Base-by-base conservation (phyloP, 768 basidiomycete genomes). In the Piloderma croceum region DNA sequence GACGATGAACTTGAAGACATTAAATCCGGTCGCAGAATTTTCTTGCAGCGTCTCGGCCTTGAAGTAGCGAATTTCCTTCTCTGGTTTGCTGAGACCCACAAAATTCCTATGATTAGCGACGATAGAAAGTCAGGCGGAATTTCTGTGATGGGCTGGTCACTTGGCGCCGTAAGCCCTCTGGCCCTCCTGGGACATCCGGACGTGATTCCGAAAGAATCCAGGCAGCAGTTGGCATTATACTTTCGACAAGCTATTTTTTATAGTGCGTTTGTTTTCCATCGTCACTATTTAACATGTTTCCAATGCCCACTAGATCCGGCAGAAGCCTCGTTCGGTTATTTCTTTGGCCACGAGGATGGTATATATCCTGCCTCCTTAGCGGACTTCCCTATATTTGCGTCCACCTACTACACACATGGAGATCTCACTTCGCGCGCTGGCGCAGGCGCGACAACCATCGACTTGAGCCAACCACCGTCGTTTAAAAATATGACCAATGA, bases 131-230 rank as follows among this genome's bases (percentile, higher is more conserved):
- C 32, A 0, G 67, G 68, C 1, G 69, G 69, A 1, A 41, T 69
- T n/a, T 54, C 58, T 3, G 40, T 68, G 6, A 33, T 65, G 46
- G 67, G 67, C 6, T 71, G 69, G 68, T 67, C 67, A 2, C 52
- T 61, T 39, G 69, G 68, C 2, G 47, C 43, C 7, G 50, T 54
- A 11, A 54, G 55, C 2, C 42, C 51, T 5, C 53, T 66, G 37
- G 22, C 61, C 15, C 41, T 68, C 5, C 54, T 68, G 22, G 54
- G 51, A 0, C 49, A 62, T 34, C 49, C 50, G 4, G 34, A 37
- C 3, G 40, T 56, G 6, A 41, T 69, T 17, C 46, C 53, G 1
- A 17, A 24, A 13, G 52, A 50, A 11, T 9, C 51, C 1, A 56
- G 61, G 34, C 35, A 44, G 12, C 17, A 49, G 3, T 36, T 70